phyloP scores from a whole-genome alignment of 257 asterid species.

The Vinca minor region DNA sequence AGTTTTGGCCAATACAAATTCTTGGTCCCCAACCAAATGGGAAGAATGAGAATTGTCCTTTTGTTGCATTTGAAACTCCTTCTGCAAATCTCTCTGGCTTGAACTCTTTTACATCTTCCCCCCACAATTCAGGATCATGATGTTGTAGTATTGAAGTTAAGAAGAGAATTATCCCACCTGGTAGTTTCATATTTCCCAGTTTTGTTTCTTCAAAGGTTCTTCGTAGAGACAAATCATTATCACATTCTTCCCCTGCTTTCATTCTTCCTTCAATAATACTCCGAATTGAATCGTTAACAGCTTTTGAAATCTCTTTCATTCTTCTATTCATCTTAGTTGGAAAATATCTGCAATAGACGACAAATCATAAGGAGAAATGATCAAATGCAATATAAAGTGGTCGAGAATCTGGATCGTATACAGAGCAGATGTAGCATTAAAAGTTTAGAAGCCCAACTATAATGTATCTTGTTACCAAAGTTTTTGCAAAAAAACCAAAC shows the following conservation, averaged over 20 bases:
- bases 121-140: not conserved
- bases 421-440: no score
- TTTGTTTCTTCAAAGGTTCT: no score
- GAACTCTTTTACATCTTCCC: no score
- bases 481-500: no score
- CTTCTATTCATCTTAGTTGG: constrained; percentile 21
- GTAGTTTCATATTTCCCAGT: no score
- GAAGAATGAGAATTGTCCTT: no score
- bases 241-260: constrained; percentile 1
- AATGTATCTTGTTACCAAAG: no score
- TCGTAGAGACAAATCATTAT: constrained; percentile 20
- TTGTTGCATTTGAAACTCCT: not conserved
- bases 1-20: no score
- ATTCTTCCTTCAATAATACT: constrained; percentile 6
- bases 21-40: not conserved
- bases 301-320: constrained; percentile 16
- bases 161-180: not conserved
- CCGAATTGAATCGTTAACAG: constrained; percentile 4
- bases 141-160: not conserved
- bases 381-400: no score
- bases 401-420: no score
- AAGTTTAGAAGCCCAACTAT: no score
- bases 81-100: not conserved
- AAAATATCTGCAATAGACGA: constrained; percentile 9
- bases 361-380: no score